Evolutionary conservation across 768 basidiomycete species (phyloP).

Genomic region (Hericium coralloides): DNA sequence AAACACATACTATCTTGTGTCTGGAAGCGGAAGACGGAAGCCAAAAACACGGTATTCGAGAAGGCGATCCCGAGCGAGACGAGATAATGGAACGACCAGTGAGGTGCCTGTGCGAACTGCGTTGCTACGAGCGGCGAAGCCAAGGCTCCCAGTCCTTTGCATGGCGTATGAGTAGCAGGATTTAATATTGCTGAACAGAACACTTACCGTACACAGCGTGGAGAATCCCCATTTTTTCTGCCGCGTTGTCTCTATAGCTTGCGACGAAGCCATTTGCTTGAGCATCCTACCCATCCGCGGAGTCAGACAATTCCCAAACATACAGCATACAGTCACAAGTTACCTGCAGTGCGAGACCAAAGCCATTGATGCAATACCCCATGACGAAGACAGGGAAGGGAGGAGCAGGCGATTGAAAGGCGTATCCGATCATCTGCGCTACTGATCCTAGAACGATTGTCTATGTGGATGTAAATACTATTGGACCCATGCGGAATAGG

Average conservation of each 20-base stretch:
- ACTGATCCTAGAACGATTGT: constrained; percentile 37
- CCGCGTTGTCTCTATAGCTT: constrained; percentile 41
- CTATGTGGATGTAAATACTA: constrained; percentile 16
- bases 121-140: constrained; percentile 69
- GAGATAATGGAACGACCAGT: constrained; percentile 76
- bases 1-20: constrained; percentile 50
- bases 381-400: constrained; percentile 59
- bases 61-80: constrained; percentile 58
- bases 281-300: constrained; percentile 39
- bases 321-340: not conserved
- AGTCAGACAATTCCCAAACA: not conserved
- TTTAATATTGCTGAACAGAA: not conserved
- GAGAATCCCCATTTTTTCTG: constrained; percentile 60
- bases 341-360: constrained; percentile 41
- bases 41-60: constrained; percentile 41
- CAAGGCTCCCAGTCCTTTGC: constrained; percentile 53
- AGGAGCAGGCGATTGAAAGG: constrained; percentile 43
- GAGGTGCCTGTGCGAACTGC: constrained; percentile 54
- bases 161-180: not conserved
- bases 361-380: constrained; percentile 36
- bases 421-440: constrained; percentile 44
- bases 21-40: constrained; percentile 53
- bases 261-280: constrained; percentile 68
- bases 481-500: not conserved
- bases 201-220: constrained; percentile 53